phyloP scores from a whole-genome alignment of 345 rosid species.

The Ailanthus altissimus region DNA sequence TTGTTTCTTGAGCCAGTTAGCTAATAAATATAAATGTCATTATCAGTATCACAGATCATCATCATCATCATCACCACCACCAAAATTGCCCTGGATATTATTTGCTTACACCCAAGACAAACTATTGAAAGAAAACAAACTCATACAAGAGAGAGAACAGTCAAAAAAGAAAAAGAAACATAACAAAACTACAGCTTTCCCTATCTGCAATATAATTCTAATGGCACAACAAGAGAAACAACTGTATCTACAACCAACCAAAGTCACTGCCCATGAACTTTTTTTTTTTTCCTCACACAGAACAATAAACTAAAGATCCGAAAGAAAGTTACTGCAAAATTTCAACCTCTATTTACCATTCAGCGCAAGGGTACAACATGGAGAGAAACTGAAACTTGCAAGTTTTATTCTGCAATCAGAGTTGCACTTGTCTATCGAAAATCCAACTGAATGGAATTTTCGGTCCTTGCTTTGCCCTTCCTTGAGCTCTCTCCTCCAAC shows the following conservation, averaged over 20 bases:
- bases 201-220: constrained; percentile 32
- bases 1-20: not conserved
- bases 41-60: no score
- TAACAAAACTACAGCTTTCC: constrained; percentile 43
- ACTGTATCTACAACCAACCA: constrained; percentile 50
- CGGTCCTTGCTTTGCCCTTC: constrained; percentile 59
- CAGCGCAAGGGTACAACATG: not conserved
- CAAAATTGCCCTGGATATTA: constrained; percentile 42
- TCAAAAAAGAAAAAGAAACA: not conserved
- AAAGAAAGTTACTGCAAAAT: constrained; percentile 13
- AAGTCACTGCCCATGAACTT: constrained; percentile 16
- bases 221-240: constrained; percentile 42
- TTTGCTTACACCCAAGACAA: constrained; percentile 26
- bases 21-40: not conserved
- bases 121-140: constrained; percentile 27
- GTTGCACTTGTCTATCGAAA: constrained; percentile 64
- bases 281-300: constrained; percentile 17
- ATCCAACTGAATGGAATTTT: constrained; percentile 83
- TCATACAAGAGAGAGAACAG: constrained; percentile 27
- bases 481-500: constrained; percentile 87
- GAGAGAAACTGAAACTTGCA: constrained; percentile 8
- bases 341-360: not conserved
- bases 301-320: constrained; percentile 6
- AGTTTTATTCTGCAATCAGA: constrained; percentile 30
- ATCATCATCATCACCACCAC: constrained; percentile 19